Base-by-base conservation (phyloP, 345 rosid species). In the Alliaria petiolata region DNA sequence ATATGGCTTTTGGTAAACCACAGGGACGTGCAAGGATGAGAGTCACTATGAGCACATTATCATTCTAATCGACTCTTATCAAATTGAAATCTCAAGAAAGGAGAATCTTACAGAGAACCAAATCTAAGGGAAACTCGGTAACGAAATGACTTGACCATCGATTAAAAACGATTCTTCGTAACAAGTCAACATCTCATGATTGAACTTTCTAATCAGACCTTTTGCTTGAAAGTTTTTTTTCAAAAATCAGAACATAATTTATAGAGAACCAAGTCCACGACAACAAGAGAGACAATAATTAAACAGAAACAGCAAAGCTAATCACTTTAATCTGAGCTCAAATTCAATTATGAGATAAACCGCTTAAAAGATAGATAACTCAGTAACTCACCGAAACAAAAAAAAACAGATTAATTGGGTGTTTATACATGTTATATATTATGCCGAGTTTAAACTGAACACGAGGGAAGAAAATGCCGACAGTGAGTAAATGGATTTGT, bases 1-100 rank as follows among this genome's bases (percentile, higher is more conserved):
- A 58, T 30, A 36, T 63, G 76, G 76, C 76, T 49, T 76, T 76
- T 76, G 54, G 36, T 49, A 46, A 49, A 65, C 68, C 51, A 69
- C 14, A 70, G 53, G 65, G 78, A 33, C 71, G 31, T 33, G 20
- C n/a, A 53, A 43, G 40, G 50, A 63, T 13, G 50, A 64, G 71
- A 65, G 71, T 39, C 72, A 55, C 14, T 16, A 74, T 66, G 67
- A 66, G 47, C 46, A 58, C 67, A 65, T 49, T 47, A 65, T 20
- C 60, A 39, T 44, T 47, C 34, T 10, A 61, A 70, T 54, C 34
- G 35, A 44, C 40, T 55, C 53, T 25, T 50, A 62, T 40, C 53
- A 9, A 53, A 71, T 19, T 9, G 12, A 25, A 36, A 54, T 9
- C 1, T 69, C 8, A 70, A 49, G 54, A 10, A 71, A 62, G 4